Evolutionary conservation across 306 rosid genomes (phyloP).

Genomic region (Vigna trinervia): DNA sequence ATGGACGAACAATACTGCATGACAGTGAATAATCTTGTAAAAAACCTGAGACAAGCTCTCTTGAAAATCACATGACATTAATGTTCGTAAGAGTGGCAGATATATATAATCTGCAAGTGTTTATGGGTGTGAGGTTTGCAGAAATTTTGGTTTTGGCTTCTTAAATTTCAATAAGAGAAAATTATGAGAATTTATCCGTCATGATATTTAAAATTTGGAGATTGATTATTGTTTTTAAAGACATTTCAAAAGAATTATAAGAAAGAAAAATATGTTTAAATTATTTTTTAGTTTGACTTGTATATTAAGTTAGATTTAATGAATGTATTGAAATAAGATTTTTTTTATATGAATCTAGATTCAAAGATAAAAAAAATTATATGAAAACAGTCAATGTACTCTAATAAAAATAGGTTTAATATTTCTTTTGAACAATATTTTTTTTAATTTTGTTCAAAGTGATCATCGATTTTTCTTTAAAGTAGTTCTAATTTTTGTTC

Average conservation of each 20-base stretch:
- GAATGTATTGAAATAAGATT: not conserved
- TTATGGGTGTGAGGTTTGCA: not conserved
- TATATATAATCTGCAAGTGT: not conserved
- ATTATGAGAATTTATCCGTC: constrained; percentile 6
- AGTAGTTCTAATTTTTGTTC: no score
- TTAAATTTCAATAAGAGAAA: not conserved
- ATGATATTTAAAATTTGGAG: not conserved
- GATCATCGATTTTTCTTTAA: no score
- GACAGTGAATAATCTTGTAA: constrained; percentile 40
- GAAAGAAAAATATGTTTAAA: no score
- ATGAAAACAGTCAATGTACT: no score
- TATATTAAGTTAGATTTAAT: no score
- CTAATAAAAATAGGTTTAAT: no score
- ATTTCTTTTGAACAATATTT: no score
- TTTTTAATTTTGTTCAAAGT: no score
- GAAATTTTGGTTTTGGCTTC: constrained; percentile 22
- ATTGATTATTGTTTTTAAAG: no score
- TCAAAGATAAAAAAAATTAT: not conserved
- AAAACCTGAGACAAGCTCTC: constrained; percentile 22
- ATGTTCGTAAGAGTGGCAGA: not conserved
- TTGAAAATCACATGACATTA: constrained; percentile 9
- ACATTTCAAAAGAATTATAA: no score
- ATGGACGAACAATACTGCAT: constrained; percentile 34
- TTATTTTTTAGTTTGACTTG: no score
- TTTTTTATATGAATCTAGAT: not conserved